These are phyloP conservation scores for Pogostemon cablin DNA, from an alignment of 257 asterid species.

Conservation along the genomic window DNA sequence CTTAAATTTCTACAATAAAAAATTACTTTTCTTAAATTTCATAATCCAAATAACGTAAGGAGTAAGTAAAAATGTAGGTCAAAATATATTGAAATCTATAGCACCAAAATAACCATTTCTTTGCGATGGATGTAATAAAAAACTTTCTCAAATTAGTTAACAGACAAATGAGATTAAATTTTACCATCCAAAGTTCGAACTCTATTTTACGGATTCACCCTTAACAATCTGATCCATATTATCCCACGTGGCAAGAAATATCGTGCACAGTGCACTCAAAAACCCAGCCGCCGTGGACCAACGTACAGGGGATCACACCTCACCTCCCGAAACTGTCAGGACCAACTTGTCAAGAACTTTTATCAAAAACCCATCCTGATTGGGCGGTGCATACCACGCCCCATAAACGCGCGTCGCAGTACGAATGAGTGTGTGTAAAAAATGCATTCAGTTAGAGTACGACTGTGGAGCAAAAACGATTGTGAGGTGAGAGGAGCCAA, in stretches of 20 bases:
- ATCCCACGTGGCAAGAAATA: not conserved
- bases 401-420: slow-evolving; percentile 35
- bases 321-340: slow-evolving; percentile 31
- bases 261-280: slow-evolving; percentile 37
- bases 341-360: slow-evolving; percentile 9
- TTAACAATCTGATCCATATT: not conserved
- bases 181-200: not conserved
- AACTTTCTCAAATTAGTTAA: no score
- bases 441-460: slow-evolving; percentile 25
- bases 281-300: slow-evolving; percentile 43
- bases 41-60: no score
- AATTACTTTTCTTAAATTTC: no score
- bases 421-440: not conserved
- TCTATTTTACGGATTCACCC: no score
- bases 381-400: slow-evolving; percentile 37
- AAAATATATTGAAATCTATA: no score
- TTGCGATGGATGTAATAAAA: no score
- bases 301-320: slow-evolving; percentile 41
- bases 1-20: no score
- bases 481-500: slow-evolving; percentile 28
- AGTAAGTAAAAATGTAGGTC: no score
- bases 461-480: slow-evolving; percentile 27
- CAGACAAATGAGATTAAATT: no score
- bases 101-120: no score
- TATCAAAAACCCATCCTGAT: slow-evolving; percentile 12